These are phyloP conservation scores for Solanum pinnatisectum DNA, from an alignment of 257 asterid genomes.

Conservation along the genomic window DNA sequence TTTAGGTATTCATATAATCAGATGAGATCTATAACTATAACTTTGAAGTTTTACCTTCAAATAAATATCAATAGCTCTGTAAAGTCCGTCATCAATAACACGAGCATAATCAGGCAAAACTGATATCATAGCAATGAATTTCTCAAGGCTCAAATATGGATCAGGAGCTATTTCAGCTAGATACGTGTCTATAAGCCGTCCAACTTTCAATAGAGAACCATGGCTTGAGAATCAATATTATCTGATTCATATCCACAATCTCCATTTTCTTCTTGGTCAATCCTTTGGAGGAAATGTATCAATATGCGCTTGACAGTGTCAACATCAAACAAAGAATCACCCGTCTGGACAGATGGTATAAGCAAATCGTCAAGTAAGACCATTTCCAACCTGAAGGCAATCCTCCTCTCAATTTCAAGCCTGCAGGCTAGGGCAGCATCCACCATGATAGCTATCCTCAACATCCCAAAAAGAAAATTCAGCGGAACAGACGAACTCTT, in stretches of 20 bases:
- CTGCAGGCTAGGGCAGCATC: conserved; percentile 37
- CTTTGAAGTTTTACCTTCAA: conserved; percentile 34
- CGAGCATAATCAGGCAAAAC: conserved; percentile 69
- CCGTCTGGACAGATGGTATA: conserved; percentile 40
- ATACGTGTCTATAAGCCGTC: conserved; percentile 48
- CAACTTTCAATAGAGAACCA: conserved; percentile 49
- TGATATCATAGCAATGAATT: conserved; percentile 41
- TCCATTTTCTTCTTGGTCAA: conserved; percentile 45
- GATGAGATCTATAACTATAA: background rate
- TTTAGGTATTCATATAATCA: background rate
- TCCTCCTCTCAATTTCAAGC: conserved; percentile 49
- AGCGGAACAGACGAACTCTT: conserved; percentile 37
- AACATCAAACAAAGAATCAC: conserved; percentile 48
- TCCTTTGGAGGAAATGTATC: conserved; percentile 43
- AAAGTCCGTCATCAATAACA: conserved; percentile 52
- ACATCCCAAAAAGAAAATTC: conserved; percentile 49
- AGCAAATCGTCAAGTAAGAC: conserved; percentile 53
- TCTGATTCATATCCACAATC: conserved; percentile 53
- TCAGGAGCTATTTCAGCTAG: conserved; percentile 67
- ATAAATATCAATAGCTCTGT: conserved; percentile 60
- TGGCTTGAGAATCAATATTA: conserved; percentile 41
- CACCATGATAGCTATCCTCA: conserved; percentile 47
- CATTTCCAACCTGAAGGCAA: conserved; percentile 41
- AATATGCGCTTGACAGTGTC: conserved; percentile 46
- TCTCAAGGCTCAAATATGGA: conserved; percentile 46